phyloP scores from a whole-genome alignment of 495 filamentous ascomycete species.

The Pyronema domesticum region DNA sequence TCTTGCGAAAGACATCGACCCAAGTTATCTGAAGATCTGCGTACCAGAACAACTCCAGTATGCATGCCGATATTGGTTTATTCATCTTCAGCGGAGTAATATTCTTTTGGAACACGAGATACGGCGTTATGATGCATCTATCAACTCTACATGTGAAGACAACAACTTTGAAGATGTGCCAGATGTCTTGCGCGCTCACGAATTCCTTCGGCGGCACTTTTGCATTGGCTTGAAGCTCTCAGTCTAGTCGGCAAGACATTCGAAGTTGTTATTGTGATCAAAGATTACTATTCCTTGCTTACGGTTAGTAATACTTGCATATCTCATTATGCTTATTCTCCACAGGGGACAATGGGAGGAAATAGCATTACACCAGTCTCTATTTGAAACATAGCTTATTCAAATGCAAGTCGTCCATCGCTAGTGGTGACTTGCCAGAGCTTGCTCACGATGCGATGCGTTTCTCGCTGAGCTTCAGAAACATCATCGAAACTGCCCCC shows the following conservation, averaged over 20 bases:
- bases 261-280: slow-evolving; percentile 4
- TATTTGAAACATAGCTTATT: neutral
- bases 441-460: slow-evolving; percentile 2
- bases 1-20: no score
- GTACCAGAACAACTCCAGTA: slow-evolving; percentile 24
- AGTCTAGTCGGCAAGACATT: slow-evolving; percentile 13
- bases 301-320: neutral
- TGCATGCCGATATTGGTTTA: slow-evolving; percentile 32
- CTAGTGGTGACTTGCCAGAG: neutral
- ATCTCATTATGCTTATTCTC: slow-evolving; percentile 2
- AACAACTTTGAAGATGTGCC: neutral
- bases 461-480: slow-evolving; percentile 19
- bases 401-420: neutral
- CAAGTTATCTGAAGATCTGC: no score
- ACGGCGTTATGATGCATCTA: no score
- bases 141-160: no score
- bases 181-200: neutral
- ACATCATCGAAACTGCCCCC: slow-evolving; percentile 18
- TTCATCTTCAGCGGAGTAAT: slow-evolving; percentile 25
- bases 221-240: slow-evolving; percentile 20
- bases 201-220: slow-evolving; percentile 11
- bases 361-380: slow-evolving; percentile 16
- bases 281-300: neutral
- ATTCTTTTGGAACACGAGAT: no score
- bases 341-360: no score